Percentiles rank a stretch among this genome's conserved stretches.
Evolutionary conservation across 306 rosid species (phyloP).

Genomic region (Ceratonia siliqua): DNA sequence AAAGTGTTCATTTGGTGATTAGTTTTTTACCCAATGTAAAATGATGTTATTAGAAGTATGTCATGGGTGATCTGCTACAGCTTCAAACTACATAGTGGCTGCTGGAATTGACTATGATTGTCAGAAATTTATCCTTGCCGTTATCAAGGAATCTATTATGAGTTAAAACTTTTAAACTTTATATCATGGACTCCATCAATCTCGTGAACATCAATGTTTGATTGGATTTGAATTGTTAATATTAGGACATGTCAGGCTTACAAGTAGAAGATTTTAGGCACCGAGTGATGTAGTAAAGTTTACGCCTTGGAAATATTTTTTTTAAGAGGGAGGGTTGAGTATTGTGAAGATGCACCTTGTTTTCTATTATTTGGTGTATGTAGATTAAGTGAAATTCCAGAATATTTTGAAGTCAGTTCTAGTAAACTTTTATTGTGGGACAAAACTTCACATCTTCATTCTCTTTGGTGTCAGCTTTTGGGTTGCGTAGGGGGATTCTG

Average conservation of each 20-base stretch:
- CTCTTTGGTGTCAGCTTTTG: conserved; percentile 20
- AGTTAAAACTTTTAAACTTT: neutral
- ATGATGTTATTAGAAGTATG: neutral
- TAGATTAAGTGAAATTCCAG: neutral
- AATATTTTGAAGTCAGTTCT: neutral
- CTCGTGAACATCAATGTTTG: neutral
- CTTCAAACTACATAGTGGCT: neutral
- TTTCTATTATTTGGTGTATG: neutral
- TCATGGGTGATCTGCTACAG: neutral
- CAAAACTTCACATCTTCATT: conserved; percentile 22
- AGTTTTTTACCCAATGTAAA: neutral
- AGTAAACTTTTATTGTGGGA: conserved; percentile 3
- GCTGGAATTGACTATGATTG: neutral
- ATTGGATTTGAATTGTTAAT: neutral
- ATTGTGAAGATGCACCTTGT: conserved; percentile 10
- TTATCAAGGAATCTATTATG: neutral
- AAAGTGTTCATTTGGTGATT: neutral
- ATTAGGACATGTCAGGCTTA: neutral
- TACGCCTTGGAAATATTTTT: neutral
- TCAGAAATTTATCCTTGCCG: neutral
- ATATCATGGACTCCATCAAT: conserved; percentile 1
- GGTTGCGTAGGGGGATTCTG: neutral
- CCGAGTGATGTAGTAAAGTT: neutral
- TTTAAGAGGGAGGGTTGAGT: neutral
- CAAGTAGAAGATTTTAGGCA: neutral